Evolutionary conservation across 106 monocot genomes (phyloP).

Genomic region (Iris macrosiphon): DNA sequence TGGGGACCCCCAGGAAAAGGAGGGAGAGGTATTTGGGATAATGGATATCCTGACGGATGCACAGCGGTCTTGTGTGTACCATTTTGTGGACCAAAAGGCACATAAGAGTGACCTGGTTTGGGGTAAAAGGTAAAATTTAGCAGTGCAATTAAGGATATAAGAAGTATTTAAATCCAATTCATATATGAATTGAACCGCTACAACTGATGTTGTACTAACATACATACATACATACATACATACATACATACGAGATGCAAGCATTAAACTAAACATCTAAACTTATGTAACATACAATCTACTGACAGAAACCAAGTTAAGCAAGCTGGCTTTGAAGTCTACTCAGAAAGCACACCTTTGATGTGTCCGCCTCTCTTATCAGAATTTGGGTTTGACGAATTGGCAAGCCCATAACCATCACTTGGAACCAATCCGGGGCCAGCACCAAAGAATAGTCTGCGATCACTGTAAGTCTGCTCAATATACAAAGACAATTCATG

Average conservation of each 20-base stretch:
- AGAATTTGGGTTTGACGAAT: constrained; percentile 32
- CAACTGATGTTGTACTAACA: too few species aligned
- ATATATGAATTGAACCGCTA: too few species aligned
- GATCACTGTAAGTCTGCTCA: constrained; percentile 79
- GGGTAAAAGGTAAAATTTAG: too few species aligned
- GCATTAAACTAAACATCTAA: too few species aligned
- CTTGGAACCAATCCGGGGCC: constrained; percentile 35
- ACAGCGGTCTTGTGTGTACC: constrained; percentile 72
- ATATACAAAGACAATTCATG: constrained; percentile 9
- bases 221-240: too few species aligned
- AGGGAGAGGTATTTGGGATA: constrained; percentile 71
- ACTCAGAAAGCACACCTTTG: too few species aligned
- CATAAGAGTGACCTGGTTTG: constrained; percentile 58
- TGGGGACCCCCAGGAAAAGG: constrained; percentile 85
- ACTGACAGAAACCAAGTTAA: not conserved
- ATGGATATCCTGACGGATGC: constrained; percentile 62
- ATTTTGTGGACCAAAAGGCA: constrained; percentile 76
- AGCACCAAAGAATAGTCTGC: constrained; percentile 64
- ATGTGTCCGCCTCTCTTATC: constrained; percentile 69
- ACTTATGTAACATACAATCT: too few species aligned
- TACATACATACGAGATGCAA: too few species aligned
- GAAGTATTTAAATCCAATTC: too few species aligned
- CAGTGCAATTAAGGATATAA: too few species aligned
- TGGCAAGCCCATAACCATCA: constrained; percentile 43
- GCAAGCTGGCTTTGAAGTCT: not conserved